These are phyloP conservation scores for Aspergillus fischeri DNA, from an alignment of 2,329 filamentous ascomycete genomes.

Conservation along the genomic window DNA sequence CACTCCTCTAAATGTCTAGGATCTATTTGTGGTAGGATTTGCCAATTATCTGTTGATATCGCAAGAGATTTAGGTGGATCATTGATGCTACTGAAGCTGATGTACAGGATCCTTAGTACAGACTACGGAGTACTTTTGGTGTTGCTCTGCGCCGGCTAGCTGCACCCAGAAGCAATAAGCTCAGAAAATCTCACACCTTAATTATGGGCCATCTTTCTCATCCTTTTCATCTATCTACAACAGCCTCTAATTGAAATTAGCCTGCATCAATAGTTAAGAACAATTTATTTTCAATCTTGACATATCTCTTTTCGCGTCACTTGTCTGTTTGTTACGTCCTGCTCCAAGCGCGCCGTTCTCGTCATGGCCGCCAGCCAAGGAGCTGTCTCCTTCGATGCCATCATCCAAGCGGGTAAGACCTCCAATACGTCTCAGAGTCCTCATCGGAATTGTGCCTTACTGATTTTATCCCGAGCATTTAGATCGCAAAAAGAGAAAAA, in stretches of 20 bases:
- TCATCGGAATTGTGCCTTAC: neutral
- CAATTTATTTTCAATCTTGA: neutral
- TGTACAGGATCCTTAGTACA: neutral
- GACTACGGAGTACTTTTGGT: neutral
- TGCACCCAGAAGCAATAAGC: constrained; percentile 1
- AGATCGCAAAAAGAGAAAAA: constrained; percentile 53
- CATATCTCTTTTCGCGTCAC: neutral
- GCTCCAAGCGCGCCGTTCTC: neutral
- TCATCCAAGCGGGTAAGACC: constrained; percentile 48
- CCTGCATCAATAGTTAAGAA: neutral
- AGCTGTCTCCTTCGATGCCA: constrained; percentile 47
- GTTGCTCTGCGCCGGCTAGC: constrained; percentile 9
- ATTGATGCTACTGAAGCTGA: neutral
- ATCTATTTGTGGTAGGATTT: neutral
- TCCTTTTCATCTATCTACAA: neutral
- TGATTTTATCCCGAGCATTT: neutral
- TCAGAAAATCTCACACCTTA: neutral
- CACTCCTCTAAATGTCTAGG: neutral
- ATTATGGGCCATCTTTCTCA: neutral
- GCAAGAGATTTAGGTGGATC: neutral
- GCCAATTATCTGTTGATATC: neutral
- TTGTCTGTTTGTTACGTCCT: neutral
- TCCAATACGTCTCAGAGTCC: constrained; percentile 6
- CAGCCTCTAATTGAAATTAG: neutral
- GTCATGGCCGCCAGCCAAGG: constrained; percentile 36